Conservation (phyloP, 306 rosid species). For the Quillaja saponaria region DNA sequence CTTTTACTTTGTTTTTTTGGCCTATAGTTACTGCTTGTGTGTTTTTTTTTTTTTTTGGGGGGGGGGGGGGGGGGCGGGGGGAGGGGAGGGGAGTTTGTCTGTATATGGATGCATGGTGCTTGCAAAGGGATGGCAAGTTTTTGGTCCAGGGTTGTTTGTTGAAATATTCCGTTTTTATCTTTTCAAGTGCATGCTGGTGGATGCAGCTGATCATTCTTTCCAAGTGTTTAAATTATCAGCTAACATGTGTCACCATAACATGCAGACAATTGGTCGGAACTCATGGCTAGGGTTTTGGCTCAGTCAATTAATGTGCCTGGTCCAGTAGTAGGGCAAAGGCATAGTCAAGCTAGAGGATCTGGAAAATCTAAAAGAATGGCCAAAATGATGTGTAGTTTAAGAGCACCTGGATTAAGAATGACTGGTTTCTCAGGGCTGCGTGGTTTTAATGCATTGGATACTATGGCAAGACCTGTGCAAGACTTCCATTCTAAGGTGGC, state of each 20-base stretch:
- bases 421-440: slow-evolving; percentile 71
- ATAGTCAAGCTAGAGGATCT: slow-evolving; percentile 55
- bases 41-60: no score
- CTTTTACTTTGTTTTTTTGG: no score
- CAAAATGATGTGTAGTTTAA: slow-evolving; percentile 59
- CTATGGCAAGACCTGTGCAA: slow-evolving; percentile 49
- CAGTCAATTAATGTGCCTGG: slow-evolving; percentile 78
- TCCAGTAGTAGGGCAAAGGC: slow-evolving; percentile 48
- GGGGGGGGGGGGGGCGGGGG: no score
- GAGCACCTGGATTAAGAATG: slow-evolving; percentile 52
- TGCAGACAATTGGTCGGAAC: slow-evolving; percentile 37
- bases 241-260: slow-evolving; percentile 13
- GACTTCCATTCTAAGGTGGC: slow-evolving; percentile 63
- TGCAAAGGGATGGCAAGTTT: background rate
- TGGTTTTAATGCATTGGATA: slow-evolving; percentile 61
- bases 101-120: background rate
- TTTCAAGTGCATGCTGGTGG: slow-evolving; percentile 20
- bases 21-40: no score
- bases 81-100: no score
- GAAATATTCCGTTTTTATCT: background rate
- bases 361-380: slow-evolving; percentile 51
- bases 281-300: slow-evolving; percentile 85
- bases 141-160: slow-evolving; percentile 1
- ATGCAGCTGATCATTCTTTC: background rate
- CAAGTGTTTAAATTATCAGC: slow-evolving; percentile 7